Base-by-base conservation (phyloP, 129 eudicot species). In the Pulicaria dysenterica region DNA sequence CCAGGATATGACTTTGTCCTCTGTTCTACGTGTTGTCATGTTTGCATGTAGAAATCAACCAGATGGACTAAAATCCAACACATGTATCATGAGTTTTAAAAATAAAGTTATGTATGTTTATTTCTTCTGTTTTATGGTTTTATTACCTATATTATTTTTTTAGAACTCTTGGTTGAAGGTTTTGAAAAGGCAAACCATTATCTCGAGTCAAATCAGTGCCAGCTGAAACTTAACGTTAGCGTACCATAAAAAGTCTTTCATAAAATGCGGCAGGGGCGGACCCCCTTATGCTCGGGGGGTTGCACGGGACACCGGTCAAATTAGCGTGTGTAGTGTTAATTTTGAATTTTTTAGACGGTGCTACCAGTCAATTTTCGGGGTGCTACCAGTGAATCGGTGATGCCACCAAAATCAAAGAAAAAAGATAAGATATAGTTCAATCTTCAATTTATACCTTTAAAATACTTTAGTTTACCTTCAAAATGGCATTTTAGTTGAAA, bases 161-260 rank as follows among this genome's bases (percentile, higher is more conserved):
- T 31, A 48, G 11, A 49, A 7, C 42, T 14, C 31, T 9, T 31
- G 43, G 24, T 24, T 24, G 31, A 24, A 24, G 31, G 31, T 47
- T 68, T 50, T 68, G 5, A 15, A 67, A 50, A 50, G 61, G 49
- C 49, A 68, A 68, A 68, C 39, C 54, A 38, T n/a, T 69, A 41
- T 69, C 73, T 69, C 7, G 46, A 2, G 36, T 31, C 58, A 14
- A 54, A 54, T 5, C 59, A 16, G 7, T 16, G 37, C 59, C 59
- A 54, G 17, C 59, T 54, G 36, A 16, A 54, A 54, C 59, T 54
- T 54, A 54, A 17, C 16, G 36, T 68, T 69, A 37, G 61, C 60
- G 16, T 69, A 69, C 37, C 61, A 49, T 7, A 49, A 15, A 46
- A 34, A 67, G 15, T 49, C 37, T 48, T 17, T 31, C 13, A 46